phyloP scores from a whole-genome alignment of 257 asterid genomes.

The Solanum piurae region DNA sequence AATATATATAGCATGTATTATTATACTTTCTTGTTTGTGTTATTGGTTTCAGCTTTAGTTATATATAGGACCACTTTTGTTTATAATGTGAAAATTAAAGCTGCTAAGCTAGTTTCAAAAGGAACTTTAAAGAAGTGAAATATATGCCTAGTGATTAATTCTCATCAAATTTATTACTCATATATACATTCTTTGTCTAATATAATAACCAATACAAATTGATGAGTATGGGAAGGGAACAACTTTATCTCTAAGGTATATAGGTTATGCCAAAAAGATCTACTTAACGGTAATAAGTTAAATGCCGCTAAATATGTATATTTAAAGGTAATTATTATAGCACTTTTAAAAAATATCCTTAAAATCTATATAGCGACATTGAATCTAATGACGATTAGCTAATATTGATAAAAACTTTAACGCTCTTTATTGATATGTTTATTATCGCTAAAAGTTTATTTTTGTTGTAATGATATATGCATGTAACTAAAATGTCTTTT shows the following conservation, averaged over 20 bases:
- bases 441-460: too few species aligned
- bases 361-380: too few species aligned
- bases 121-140: not conserved
- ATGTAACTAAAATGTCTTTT: not conserved
- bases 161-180: not conserved
- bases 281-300: too few species aligned
- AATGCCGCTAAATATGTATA: too few species aligned
- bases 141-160: not conserved
- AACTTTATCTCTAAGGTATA: not conserved
- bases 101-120: not conserved
- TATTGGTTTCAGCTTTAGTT: not conserved
- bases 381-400: too few species aligned
- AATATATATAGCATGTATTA: not conserved
- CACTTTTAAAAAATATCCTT: too few species aligned
- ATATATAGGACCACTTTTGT: not conserved
- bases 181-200: not conserved
- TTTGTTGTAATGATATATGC: not conserved
- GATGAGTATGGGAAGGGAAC: not conserved
- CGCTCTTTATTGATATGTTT: too few species aligned
- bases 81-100: not conserved
- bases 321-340: too few species aligned
- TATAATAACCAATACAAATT: not conserved
- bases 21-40: not conserved
- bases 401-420: accelerated
- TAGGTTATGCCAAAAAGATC: too few species aligned